Base-by-base conservation (phyloP, 768 basidiomycete species). In the Mycena polygramma region DNA sequence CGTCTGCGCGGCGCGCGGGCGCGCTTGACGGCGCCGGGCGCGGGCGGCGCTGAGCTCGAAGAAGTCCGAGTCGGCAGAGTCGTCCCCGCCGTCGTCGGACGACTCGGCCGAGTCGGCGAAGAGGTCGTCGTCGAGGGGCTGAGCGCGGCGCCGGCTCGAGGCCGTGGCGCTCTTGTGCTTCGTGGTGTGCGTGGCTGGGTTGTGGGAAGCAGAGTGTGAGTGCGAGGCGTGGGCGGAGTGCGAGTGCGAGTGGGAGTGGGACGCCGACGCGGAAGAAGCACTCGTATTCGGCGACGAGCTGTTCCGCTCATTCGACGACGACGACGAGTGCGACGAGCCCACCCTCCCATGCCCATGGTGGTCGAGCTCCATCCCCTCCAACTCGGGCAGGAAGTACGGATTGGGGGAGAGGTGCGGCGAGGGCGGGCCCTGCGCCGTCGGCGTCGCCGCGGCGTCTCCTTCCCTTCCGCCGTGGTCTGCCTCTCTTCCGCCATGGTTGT, bases 31-130 rank as follows among this genome's bases (percentile, higher is more conserved):
- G 36, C 35, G 30, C 55, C 61, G 46, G 10, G 22, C 7, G 1
- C 26, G 46, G 39, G 52, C 67, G 15, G 37, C 46, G 26, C 52
- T 63, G 20, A 26, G 57, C 61, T 72, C 71, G 63, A 62, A 72
- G 35, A 72, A 72, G 55, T 72, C 71, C 14, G 24, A 36, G 49
- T 72, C 71, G 36, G 68, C 68, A 4, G 53, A 53, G 41, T 72
- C 71, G 64, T 72, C 68, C 43, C 71, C 71, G 63, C 71, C 71
- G 49, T 69, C 71, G 49, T 68, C 66, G 19, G 63, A 68, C 43
- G 66, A 66, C 55, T 67, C 64, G 46, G 30, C 17, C 15, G 22
- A 37, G 36, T 45, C 54, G n/a, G 39, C 55, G 36, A n/a, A 41
- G n/a, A 4, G n/a, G 39, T 57, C 37, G 19, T n/a, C 54, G n/a